A percentile compares a stretch with the other conserved stretches of the same genome.
Conservation (phyloP, 768 basidiomycete species). For the Coprinopsis marcescibilis region DNA sequence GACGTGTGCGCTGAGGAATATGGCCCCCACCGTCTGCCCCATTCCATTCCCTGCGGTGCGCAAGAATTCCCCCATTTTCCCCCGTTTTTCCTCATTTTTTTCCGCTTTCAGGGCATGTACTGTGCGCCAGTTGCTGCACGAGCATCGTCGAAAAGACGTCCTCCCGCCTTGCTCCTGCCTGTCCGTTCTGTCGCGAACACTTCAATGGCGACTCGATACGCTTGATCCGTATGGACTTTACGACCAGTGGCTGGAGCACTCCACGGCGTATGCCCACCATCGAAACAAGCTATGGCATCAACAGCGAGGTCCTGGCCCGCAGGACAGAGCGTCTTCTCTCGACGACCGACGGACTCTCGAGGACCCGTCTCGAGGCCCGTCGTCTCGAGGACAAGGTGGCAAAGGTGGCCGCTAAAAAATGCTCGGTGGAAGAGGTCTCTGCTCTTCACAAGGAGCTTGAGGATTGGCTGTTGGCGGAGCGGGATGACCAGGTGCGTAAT, state of each 20-base stretch:
- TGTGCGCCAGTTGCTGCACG: constrained; percentile 72
- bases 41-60: constrained; percentile 79
- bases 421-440: constrained; percentile 81
- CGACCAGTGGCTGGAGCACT: constrained; percentile 62
- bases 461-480: constrained; percentile 65
- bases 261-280: constrained; percentile 49
- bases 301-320: constrained; percentile 36
- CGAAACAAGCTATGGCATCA: constrained; percentile 43
- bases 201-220: constrained; percentile 65
- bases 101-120: constrained; percentile 58
- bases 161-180: constrained; percentile 61
- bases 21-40: constrained; percentile 65
- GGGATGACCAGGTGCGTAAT: constrained; percentile 63
- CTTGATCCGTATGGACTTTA: constrained; percentile 75
- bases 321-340: constrained; percentile 43
- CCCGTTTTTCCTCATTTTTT: constrained; percentile 12
- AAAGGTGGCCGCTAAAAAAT: constrained; percentile 76
- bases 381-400: constrained; percentile 74
- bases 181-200: constrained; percentile 80
- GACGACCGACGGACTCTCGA: constrained; percentile 35
- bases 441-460: constrained; percentile 73
- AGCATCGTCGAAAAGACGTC: constrained; percentile 79
- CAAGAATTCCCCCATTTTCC: constrained; percentile 23
- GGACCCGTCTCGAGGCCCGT: constrained; percentile 50
- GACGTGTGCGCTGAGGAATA: constrained; percentile 89